A percentile compares a stretch with the other conserved stretches of the same genome.
phyloP scores from a whole-genome alignment of 2,329 filamentous ascomycete genomes.

The Diplodia corticola region DNA sequence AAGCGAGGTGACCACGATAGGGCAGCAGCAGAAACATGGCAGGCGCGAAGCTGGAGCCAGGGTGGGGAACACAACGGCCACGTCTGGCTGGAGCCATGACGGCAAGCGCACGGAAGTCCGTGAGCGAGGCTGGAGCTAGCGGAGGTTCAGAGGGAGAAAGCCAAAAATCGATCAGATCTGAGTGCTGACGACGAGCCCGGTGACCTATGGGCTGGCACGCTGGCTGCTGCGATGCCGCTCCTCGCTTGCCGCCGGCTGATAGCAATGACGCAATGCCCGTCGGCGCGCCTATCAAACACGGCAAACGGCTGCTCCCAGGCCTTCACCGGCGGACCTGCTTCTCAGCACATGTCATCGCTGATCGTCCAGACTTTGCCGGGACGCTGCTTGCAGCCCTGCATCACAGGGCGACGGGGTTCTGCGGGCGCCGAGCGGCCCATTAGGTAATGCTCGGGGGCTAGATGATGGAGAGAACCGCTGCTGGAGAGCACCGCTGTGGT shows the following conservation, averaged over 20 bases:
- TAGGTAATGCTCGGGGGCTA: slow-evolving; percentile 1
- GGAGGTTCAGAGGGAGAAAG: background rate
- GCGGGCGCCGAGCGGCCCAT: background rate
- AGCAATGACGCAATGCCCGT: slow-evolving; percentile 1
- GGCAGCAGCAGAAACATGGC: slow-evolving; percentile 8
- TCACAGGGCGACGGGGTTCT: background rate
- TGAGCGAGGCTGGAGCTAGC: background rate
- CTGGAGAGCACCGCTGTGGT: background rate
- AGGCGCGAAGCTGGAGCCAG: background rate
- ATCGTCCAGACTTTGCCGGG: background rate
- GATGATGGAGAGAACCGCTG: background rate
- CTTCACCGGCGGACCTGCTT: background rate
- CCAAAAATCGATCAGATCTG: slow-evolving; percentile 3
- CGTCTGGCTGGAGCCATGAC: slow-evolving; percentile 6
- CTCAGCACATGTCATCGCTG: background rate
- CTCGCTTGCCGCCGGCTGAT: slow-evolving; percentile 7
- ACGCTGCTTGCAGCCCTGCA: background rate
- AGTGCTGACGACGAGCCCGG: no score
- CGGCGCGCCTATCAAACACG: background rate
- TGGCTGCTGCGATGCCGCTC: background rate
- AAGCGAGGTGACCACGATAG: background rate
- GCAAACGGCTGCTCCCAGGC: background rate
- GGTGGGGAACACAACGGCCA: background rate
- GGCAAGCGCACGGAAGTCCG: background rate
- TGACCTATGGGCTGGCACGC: background rate